Base-by-base conservation (phyloP, 495 filamentous ascomycete species). In the Penicillium canariense region DNA sequence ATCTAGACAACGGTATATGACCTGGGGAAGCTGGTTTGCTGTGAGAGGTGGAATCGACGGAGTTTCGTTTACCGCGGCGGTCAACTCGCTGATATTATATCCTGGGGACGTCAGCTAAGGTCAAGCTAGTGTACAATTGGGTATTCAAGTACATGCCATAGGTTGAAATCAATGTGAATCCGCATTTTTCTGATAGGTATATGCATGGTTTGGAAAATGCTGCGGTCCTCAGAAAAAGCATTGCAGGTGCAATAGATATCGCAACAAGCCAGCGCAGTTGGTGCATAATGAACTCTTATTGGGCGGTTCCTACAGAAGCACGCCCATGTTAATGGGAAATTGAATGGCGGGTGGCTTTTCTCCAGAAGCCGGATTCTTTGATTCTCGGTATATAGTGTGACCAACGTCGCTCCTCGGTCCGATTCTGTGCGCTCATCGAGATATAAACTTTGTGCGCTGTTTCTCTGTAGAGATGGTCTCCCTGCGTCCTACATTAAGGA, bases 171-270 rank as follows among this genome's bases (percentile, higher is more conserved):
- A 63, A 45, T 9, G 57, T 60, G 27, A 28, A 50, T 47, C 61
- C 61, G 35, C 56, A 63, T 52, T 60, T 63, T 11, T 60, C 56
- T 6, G 54, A n/a, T 46, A 59, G 57, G 28, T 63, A 63, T 26
- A 63, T 50, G 31, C 61, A 64, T 50, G 61, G 57, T 28, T 15
- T 55, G 34, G 47, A 26, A 39, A 52, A 64, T 25, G 50, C 49
- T 7, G 43, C n/a, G 18, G 35, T 42, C 31, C 40, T 35, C 11
- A 48, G 18, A n/a, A 51, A 22, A 3, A 54, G 35, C 2, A 25
- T 23, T 7, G 46, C 14, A 0, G 20, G 15, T 17, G 35, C 26
- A 38, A 44, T 4, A 34, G 15, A 27, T 12, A 30, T 5, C 12
- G n/a, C n/a, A n/a, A n/a, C 22, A 10, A 31, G 36, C 45, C 46